These are phyloP conservation scores for Paraconiothyrium sp. DNA, from an alignment of 2,329 filamentous ascomycete genomes.

Conservation along the genomic window DNA sequence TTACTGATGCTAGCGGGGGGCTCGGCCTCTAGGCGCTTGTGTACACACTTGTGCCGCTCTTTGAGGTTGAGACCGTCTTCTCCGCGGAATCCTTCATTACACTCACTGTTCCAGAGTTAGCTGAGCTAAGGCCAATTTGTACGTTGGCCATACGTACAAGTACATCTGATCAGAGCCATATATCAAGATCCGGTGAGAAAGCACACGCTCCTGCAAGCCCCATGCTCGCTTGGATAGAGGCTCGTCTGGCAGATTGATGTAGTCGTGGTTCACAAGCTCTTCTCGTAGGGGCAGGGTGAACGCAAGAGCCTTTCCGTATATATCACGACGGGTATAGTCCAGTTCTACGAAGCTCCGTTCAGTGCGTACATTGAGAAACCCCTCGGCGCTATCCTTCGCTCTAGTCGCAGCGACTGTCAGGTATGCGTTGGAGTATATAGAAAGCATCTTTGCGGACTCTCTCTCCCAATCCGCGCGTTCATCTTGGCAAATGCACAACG, in stretches of 20 bases:
- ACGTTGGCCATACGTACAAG: neutral
- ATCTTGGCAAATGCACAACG: constrained; percentile 28
- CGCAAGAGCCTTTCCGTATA: constrained; percentile 12
- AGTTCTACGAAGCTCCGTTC: constrained; percentile 11
- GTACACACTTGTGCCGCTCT: constrained; percentile 9
- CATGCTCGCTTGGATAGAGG: constrained; percentile 21
- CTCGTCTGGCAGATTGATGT: constrained; percentile 14
- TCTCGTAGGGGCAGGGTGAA: constrained; percentile 16
- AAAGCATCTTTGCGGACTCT: constrained; percentile 28
- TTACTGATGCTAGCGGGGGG: neutral
- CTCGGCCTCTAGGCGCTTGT: constrained; percentile 11
- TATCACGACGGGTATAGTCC: constrained; percentile 9
- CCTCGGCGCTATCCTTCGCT: constrained; percentile 18
- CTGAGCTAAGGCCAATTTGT: neutral
- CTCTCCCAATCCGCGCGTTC: constrained; percentile 25
- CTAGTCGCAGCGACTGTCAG: constrained; percentile 23
- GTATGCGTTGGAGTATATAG: constrained; percentile 24
- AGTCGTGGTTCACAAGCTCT: constrained; percentile 7
- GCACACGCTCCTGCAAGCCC: constrained; percentile 19
- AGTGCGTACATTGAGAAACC: constrained; percentile 10
- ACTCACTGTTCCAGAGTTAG: constrained; percentile 6
- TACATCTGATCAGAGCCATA: constrained; percentile 18
- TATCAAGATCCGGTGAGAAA: constrained; percentile 17
- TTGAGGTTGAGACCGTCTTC: constrained; percentile 18
- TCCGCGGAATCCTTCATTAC: constrained; percentile 16